These are phyloP conservation scores for Bidens hawaiensis DNA, from an alignment of 140 eudicot species.

Conservation along the genomic window DNA sequence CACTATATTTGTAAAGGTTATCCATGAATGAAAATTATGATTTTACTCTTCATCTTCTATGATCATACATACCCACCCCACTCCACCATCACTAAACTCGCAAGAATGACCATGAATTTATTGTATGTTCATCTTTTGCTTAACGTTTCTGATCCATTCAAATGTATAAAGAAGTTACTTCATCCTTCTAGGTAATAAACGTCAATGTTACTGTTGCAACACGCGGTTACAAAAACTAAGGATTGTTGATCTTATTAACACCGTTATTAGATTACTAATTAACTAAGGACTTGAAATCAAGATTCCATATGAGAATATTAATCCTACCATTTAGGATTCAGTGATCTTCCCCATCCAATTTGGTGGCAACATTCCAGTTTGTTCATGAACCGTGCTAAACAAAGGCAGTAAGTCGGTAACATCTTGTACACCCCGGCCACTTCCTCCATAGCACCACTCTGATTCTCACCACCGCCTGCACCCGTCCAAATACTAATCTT, in stretches of 20 bases:
- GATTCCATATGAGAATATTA: background rate
- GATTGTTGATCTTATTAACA: background rate
- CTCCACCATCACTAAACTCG: no score
- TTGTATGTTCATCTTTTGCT: no score
- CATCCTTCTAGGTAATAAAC: no score
- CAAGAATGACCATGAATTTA: no score
- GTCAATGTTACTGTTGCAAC: background rate
- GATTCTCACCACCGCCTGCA: no score
- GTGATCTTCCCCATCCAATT: slow-evolving; percentile 47
- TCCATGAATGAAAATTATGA: no score
- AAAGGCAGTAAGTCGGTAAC: slow-evolving; percentile 65
- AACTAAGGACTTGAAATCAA: background rate
- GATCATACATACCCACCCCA: no score
- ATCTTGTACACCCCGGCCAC: slow-evolving; percentile 59
- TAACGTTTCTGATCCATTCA: no score
- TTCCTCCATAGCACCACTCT: slow-evolving; percentile 62
- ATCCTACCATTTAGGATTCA: slow-evolving; percentile 3
- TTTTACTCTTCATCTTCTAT: no score
- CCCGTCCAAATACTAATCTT: no score
- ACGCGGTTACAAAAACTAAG: background rate
- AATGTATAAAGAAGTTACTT: no score
- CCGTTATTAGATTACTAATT: background rate
- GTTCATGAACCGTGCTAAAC: slow-evolving; percentile 58
- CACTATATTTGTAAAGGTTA: no score
- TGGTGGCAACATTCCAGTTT: slow-evolving; percentile 73